These are phyloP conservation scores for Gremmenia infestans DNA, from an alignment of 2,329 filamentous ascomycete species.

Conservation along the genomic window DNA sequence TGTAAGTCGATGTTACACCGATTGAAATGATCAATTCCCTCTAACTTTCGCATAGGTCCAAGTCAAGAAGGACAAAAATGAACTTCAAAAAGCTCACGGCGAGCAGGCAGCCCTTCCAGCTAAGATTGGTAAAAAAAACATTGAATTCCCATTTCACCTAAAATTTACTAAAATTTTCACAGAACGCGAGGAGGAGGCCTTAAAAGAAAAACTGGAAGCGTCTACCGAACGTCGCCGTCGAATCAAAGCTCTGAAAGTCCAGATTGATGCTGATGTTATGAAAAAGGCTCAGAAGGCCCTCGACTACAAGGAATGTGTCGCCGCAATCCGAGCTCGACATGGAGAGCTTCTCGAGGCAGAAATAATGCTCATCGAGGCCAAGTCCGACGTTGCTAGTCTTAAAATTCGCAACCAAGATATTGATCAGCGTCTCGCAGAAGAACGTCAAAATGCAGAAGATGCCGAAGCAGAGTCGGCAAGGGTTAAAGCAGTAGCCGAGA, in stretches of 20 bases:
- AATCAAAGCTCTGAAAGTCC: constrained; percentile 46
- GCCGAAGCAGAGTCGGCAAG: constrained; percentile 37
- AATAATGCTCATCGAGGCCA: constrained; percentile 70
- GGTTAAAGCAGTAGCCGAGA: constrained; percentile 33
- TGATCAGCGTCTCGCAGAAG: constrained; percentile 44
- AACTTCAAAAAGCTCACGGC: constrained; percentile 60
- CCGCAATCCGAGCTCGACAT: constrained; percentile 56
- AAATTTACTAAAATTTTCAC: constrained; percentile 25
- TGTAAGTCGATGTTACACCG: too few relatives aligned
- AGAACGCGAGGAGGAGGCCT: constrained; percentile 33
- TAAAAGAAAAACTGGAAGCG: constrained; percentile 33
- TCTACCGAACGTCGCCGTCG: constrained; percentile 35
- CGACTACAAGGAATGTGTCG: constrained; percentile 53
- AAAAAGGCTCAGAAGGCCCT: constrained; percentile 51
- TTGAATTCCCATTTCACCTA: neutral
- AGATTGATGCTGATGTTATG: constrained; percentile 51
- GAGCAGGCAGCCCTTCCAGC: constrained; percentile 63
- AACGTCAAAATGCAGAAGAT: constrained; percentile 36
- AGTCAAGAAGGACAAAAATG: constrained; percentile 58
- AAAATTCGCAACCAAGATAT: constrained; percentile 59
- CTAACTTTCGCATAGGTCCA: constrained; percentile 35
- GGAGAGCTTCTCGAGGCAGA: constrained; percentile 63
- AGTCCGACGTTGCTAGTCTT: constrained; percentile 73
- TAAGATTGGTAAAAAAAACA: constrained; percentile 58
- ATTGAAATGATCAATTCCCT: neutral